Evolutionary conservation across 441 rosid species (phyloP).

Genomic region (Populus hybrid): DNA sequence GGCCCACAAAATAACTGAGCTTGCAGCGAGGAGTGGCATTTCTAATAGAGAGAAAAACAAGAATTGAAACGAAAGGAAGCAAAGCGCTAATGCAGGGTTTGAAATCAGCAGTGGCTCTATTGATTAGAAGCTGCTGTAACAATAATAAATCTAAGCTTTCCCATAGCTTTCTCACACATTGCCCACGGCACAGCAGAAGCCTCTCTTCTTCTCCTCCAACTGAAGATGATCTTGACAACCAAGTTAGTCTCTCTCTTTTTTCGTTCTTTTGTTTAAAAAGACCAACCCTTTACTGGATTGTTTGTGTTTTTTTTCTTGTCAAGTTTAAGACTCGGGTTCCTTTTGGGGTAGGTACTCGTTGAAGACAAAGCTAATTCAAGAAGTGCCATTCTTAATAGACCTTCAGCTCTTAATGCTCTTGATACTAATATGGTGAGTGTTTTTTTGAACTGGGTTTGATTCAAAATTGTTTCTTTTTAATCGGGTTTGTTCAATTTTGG

Average conservation of each 20-base stretch:
- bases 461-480: neutral
- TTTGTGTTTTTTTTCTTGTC: neutral
- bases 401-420: constrained; percentile 76
- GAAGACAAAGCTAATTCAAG: constrained; percentile 67
- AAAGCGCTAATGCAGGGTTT: constrained; percentile 34
- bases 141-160: neutral
- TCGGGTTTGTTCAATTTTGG: neutral
- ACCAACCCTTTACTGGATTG: neutral
- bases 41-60: neutral
- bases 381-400: constrained; percentile 74
- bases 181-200: constrained; percentile 17
- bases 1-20: no score
- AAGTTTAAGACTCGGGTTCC: neutral
- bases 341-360: constrained; percentile 51
- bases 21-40: neutral
- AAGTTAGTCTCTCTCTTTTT: constrained; percentile 31
- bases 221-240: constrained; percentile 46
- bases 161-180: constrained; percentile 7
- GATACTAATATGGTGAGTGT: constrained; percentile 55
- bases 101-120: constrained; percentile 17
- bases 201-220: constrained; percentile 39
- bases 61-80: neutral
- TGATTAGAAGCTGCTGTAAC: constrained; percentile 28
- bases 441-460: neutral
- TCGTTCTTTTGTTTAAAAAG: neutral